Conservation (phyloP, 257 asterid species). For the Ballota nigra region DNA sequence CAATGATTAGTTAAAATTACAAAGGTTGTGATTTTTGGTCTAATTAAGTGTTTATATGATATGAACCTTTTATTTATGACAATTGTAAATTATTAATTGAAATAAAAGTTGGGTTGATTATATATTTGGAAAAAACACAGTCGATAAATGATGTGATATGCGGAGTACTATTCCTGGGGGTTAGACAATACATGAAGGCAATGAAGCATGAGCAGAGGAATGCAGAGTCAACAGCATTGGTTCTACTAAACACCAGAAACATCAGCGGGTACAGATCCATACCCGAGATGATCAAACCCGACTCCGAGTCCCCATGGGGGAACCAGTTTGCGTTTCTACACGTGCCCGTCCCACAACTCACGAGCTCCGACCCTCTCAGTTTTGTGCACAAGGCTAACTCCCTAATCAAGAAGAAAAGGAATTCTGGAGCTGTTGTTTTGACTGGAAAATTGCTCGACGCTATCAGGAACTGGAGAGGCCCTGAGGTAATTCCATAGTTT, state of each 20-base stretch:
- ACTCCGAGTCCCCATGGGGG: conserved; percentile 67
- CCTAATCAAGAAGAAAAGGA: conserved; percentile 44
- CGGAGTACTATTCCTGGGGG: conserved; percentile 67
- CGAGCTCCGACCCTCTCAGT: conserved; percentile 32
- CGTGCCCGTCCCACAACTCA: conserved; percentile 45
- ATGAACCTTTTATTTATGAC: too few relatives aligned
- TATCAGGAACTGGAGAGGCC: conserved; percentile 49
- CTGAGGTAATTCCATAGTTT: conserved; percentile 46
- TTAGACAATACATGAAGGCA: conserved; percentile 60
- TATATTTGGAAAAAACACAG: too few relatives aligned
- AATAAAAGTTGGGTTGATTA: too few relatives aligned
- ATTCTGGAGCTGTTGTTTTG: conserved; percentile 53
- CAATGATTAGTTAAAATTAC: too few relatives aligned
- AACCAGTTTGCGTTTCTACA: conserved; percentile 82
- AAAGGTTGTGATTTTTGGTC: too few relatives aligned
- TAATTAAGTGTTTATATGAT: too few relatives aligned
- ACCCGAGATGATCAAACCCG: conserved; percentile 66
- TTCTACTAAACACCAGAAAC: conserved; percentile 72
- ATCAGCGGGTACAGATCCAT: conserved; percentile 64
- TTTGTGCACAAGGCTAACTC: conserved; percentile 46
- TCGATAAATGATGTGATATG: conserved; percentile 72
- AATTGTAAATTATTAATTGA: too few relatives aligned
- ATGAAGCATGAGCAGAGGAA: conserved; percentile 28
- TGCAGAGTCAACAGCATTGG: conserved; percentile 60
- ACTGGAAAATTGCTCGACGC: conserved; percentile 62